Conservation (phyloP, 768 basidiomycete genomes). For the Leucosporidium yakuticum region DNA sequence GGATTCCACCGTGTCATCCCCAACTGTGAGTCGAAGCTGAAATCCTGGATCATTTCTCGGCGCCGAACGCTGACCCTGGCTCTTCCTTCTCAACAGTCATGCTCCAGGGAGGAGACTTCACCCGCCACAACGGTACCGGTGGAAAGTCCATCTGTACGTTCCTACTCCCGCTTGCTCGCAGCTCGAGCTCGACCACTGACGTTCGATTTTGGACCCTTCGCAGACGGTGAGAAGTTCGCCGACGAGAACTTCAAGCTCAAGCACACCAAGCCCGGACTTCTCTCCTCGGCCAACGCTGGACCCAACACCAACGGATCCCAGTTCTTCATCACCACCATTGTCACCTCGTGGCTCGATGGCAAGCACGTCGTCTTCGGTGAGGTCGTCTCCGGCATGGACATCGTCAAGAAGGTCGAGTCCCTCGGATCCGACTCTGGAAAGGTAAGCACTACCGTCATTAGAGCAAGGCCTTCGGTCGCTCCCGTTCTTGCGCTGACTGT, state of each 20-base stretch:
- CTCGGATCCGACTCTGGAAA: constrained; percentile 37
- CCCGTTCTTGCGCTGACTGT: neutral
- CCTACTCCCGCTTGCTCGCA: too few relatives aligned
- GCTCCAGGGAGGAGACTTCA: constrained; percentile 92
- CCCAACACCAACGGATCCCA: constrained; percentile 58
- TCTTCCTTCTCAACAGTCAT: constrained; percentile 27
- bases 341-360: constrained; percentile 48
- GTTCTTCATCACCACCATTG: constrained; percentile 28
- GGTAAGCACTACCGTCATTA: constrained; percentile 10
- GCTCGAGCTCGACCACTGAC: neutral
- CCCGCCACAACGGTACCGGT: constrained; percentile 47
- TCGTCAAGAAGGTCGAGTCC: constrained; percentile 39
- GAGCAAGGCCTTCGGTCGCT: too few relatives aligned
- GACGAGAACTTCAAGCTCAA: constrained; percentile 96
- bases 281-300: constrained; percentile 97
- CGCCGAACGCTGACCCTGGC: constrained; percentile 36
- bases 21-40: constrained; percentile 14
- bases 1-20: constrained; percentile 43
- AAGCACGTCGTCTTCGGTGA: constrained; percentile 48
- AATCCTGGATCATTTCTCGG: neutral
- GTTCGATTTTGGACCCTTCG: constrained; percentile 64
- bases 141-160: constrained; percentile 32
- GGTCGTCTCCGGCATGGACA: constrained; percentile 28
- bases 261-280: constrained; percentile 82
- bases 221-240: constrained; percentile 81